A percentile compares a stretch with the other conserved stretches of the same genome.
Conservation (phyloP, 441 rosid genomes). For the Eutrema salsugineum region DNA sequence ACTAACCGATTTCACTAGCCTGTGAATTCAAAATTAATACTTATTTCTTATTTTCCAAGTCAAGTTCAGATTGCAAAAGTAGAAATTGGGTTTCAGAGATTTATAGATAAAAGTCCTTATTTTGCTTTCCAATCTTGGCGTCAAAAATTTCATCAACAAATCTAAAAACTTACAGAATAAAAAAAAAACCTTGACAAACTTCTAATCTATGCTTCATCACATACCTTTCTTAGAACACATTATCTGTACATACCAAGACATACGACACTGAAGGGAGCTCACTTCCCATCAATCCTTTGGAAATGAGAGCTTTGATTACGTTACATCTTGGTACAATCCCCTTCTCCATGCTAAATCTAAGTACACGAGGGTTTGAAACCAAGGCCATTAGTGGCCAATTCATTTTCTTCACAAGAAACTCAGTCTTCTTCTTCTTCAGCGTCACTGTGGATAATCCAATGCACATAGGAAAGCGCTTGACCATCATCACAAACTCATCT, state of each 20-base stretch:
- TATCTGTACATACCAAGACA: neutral
- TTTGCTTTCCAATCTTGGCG: neutral
- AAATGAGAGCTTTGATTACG: neutral
- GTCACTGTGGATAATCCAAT: neutral
- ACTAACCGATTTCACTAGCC: too few relatives aligned
- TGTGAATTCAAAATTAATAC: too few relatives aligned
- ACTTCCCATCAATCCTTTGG: neutral
- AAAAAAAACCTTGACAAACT: neutral
- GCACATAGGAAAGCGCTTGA: neutral
- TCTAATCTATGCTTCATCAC: conserved; percentile 3
- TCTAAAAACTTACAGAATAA: neutral
- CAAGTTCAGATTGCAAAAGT: neutral
- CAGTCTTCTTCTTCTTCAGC: conserved; percentile 15
- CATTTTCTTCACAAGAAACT: conserved; percentile 27
- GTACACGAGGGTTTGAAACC: neutral
- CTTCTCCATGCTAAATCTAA: conserved; percentile 2
- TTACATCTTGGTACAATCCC: conserved; percentile 29
- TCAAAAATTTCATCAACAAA: too few relatives aligned
- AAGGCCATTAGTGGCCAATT: conserved; percentile 14
- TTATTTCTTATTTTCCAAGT: too few relatives aligned
- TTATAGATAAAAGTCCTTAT: neutral
- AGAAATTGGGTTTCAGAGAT: neutral
- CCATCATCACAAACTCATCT: neutral
- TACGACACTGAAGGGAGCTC: too few relatives aligned
- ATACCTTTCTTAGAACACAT: conserved; percentile 12